Evolutionary conservation across 2,329 filamentous ascomycete species (phyloP), one percentile per base, ranked within the genome.

Genomic region (Laburnicola sp.): DNA sequence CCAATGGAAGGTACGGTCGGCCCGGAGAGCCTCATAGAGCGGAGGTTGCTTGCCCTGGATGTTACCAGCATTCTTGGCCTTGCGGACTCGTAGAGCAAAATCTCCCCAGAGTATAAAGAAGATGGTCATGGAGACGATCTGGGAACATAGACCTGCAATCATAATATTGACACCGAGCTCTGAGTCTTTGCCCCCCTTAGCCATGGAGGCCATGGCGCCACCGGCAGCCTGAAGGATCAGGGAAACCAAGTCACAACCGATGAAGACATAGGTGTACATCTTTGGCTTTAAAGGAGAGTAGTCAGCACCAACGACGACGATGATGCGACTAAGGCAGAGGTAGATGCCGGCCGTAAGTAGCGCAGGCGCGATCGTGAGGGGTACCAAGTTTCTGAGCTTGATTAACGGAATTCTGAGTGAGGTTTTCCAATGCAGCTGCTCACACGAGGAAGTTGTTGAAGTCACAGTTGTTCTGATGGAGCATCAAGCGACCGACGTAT

Each of bases 161-260:
- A 83, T 82, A 54, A 83, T 76, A 53, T 80, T 68, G 42, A 80
- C 76, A 6, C 81, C 81, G 1, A 70, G 63, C 31, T 77, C 64
- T 5, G 77, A 69, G 25, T 77, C 61, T 1, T 64, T 56, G 1
- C 57, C 56, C 10, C 74, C 68, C 1, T 70, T 69, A 0, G 78
- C 78, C 0, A 77, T 77, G 0, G 82, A 79, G 2, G 83, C 80
- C 38, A 84, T 73, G 31, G 76, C 82, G 45, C 82, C 82, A 7
- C 82, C 82, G 3, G 74, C 74, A 2, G 78, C 80, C 65, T 85
- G 82, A 9, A 84, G 68, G 25, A 83, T 54, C n/a, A 86, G 75
- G n/a, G 78, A 78, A 38, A 82, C 60, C 25, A 84, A 52, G 57
- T 86, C 82, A 60, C 78, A 82, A 31, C 71, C 66, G 54, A 85